Base-by-base conservation (phyloP, 441 rosid genomes). In the Eruca vesicaria region DNA sequence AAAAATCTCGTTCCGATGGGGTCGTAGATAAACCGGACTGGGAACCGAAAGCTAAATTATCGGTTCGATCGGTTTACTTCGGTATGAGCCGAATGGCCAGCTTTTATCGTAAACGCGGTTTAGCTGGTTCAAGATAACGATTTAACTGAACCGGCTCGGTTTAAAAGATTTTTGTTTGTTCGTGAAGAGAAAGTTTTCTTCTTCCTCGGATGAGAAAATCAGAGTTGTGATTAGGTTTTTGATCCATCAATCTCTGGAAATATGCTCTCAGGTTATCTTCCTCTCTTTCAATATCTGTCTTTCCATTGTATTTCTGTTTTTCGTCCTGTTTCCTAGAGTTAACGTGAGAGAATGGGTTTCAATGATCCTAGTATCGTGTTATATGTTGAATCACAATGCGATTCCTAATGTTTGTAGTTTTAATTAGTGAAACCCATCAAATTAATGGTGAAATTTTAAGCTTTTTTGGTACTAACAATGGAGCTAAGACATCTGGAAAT, bases 261-360 rank as follows among this genome's bases (percentile, higher is more conserved):
- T 57, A 73, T 79, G 82, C 63, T 14, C 67, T 73, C 82, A 73
- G 82, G 82, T 79, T 28, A 68, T 59, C 35, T 29, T 59, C 69
- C 1, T 53, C 43, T 38, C 56, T 31, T 61, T 67, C 23, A 52
- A 58, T 77, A 19, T 56, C 21, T 56, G 21, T 43, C 2, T 23
- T 19, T 23, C 14, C 5, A 14, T 21, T 45, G 38, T 41, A 43
- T 6, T 0, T 14, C 6, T 68, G 35, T 16, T 58, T 3, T 19
- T 41, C 21, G 48, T 68, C 33, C 19, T 38, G 19, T 41, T 55
- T 48, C 35, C n/a, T 16, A 60, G 66, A 65, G 57, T 58, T 71
- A 23, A 71, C 45, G 64, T 60, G 21, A 60, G 58, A 56, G 58
- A 50, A 59, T 71, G 55, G 76, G 8, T 58, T 65, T 28, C 29